These are phyloP conservation scores for Wickerhamomyces bovis DNA, from an alignment of 805 yeast species.

Conservation along the genomic window DNA sequence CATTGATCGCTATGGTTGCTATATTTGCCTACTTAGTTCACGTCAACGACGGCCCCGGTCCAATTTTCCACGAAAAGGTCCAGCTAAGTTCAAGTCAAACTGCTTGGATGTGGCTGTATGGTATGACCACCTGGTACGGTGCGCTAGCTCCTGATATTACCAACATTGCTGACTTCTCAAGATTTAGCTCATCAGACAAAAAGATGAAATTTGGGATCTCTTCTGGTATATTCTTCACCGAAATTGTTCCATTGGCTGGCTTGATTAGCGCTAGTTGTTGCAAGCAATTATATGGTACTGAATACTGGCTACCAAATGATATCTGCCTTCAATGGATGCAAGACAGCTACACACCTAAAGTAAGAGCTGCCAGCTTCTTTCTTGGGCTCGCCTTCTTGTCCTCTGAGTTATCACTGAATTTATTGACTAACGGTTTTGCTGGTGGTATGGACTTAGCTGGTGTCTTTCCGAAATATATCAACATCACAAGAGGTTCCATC, in stretches of 20 bases:
- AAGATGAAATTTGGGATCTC: slow-evolving; percentile 27
- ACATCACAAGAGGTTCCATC: slow-evolving; percentile 32
- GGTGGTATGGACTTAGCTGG: slow-evolving; percentile 28
- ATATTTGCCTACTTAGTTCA: slow-evolving; percentile 30
- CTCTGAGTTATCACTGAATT: slow-evolving; percentile 31
- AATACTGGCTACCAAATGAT: slow-evolving; percentile 34
- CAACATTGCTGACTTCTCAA: slow-evolving; percentile 35
- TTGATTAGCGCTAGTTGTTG: slow-evolving; percentile 32
- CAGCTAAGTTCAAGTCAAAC: slow-evolving; percentile 23
- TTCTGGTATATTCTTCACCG: slow-evolving; percentile 29
- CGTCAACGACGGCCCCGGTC: slow-evolving; percentile 32
- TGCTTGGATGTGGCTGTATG: slow-evolving; percentile 37
- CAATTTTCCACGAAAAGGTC: slow-evolving; percentile 23
- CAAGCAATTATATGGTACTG: slow-evolving; percentile 28
- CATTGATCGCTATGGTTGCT: slow-evolving; percentile 36
- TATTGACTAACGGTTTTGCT: slow-evolving; percentile 31
- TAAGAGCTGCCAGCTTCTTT: slow-evolving; percentile 38
- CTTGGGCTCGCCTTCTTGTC: slow-evolving; percentile 29
- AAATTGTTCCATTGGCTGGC: slow-evolving; percentile 36
- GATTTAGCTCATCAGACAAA: slow-evolving; percentile 28
- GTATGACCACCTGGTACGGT: slow-evolving; percentile 35
- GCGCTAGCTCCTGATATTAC: slow-evolving; percentile 34
- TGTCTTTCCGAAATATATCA: slow-evolving; percentile 20
- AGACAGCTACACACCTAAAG: slow-evolving; percentile 27
- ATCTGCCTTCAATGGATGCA: slow-evolving; percentile 34